Conservation (phyloP, 306 rosid species). For the Pyrus bretschneideri region DNA sequence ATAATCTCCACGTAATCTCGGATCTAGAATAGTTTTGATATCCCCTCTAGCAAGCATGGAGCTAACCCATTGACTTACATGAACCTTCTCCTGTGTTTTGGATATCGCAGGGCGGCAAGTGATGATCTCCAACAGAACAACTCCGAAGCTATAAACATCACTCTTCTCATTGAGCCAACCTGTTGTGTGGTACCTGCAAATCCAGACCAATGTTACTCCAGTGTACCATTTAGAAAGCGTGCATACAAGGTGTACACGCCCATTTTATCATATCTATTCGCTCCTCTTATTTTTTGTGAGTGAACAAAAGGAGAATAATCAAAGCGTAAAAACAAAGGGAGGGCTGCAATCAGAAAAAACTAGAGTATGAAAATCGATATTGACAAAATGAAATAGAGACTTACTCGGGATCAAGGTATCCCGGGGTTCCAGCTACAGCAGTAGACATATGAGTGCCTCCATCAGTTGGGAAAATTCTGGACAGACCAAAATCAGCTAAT, state of each 20-base stretch:
- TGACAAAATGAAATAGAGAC: not conserved
- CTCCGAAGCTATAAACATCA: conserved; percentile 30
- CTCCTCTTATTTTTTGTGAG: too few species aligned
- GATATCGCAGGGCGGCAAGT: conserved; percentile 19
- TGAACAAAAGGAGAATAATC: too few species aligned
- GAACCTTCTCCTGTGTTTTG: not conserved
- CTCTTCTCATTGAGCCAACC: conserved; percentile 24
- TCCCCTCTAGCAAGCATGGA: conserved; percentile 17
- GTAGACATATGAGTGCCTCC: conserved; percentile 20
- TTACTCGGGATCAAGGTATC: conserved; percentile 31
- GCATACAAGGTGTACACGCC: too few species aligned
- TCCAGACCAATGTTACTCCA: not conserved
- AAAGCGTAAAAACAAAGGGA: not conserved
- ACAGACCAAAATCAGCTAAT: conserved; percentile 36
- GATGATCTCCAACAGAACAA: conserved; percentile 24
- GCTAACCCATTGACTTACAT: conserved; percentile 17
- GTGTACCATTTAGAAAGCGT: too few species aligned
- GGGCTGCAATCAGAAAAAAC: too few species aligned
- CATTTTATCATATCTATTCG: too few species aligned
- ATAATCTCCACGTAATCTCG: conserved; percentile 8
- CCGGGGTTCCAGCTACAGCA: conserved; percentile 24
- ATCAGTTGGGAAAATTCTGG: conserved; percentile 24
- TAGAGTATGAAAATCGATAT: too few species aligned
- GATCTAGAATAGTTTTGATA: conserved; percentile 17
- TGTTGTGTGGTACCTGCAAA: conserved; percentile 14